Evolutionary conservation across 352 stramenopile genomes (phyloP), one percentile per base, ranked within the genome.

Genomic region (Globisporangium echinulatum): DNA sequence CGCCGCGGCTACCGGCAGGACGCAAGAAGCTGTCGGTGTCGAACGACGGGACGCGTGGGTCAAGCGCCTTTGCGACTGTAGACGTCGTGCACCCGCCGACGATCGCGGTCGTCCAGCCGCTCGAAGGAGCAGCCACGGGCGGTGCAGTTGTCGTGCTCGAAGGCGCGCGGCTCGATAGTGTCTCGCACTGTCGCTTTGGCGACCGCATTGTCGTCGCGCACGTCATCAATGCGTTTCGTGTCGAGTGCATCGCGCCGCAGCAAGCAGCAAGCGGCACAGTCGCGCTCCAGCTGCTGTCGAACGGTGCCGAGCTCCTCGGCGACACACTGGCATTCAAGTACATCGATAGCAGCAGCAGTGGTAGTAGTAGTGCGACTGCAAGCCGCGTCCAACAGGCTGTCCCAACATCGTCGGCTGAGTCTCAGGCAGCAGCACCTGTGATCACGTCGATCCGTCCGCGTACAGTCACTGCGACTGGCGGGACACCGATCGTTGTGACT

Each of bases 111-210:
- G 74, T 80, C 13, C 47, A 75, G 4, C 76, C 74, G 11, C 14
- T 67, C 0, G n/a, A 61, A 13, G 68, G 68, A 11, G 61, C 52
- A 38, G 63, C 74, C 5, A 63, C 63, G 2, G 82, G 84, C 10
- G 82, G 80, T 0, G 39, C 73, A 25, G 19, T 80, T 2, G 63
- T 92, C 0, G 59, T 50, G 0, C 61, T 94, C n/a, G 52, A 64
- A 11, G 85, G 85, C 0, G 67, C 69, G 36, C 64, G 79, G 19
- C 66, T 94, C 2, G 63, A 86, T 25, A 44, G 68, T 0, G 67
- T 94, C 10, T 76, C 77, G 0, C 71, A 91, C 55, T 97, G 89
- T 62, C 62, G 70, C n/a, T 93, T 97, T 71, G 85, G 81, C 14
- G 53, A 52, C 2, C 52, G 58, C 0, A 70, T 62, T 47, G 54